phyloP scores from a whole-genome alignment of 108 stramenopile species.

The Bacterosira constricta region DNA sequence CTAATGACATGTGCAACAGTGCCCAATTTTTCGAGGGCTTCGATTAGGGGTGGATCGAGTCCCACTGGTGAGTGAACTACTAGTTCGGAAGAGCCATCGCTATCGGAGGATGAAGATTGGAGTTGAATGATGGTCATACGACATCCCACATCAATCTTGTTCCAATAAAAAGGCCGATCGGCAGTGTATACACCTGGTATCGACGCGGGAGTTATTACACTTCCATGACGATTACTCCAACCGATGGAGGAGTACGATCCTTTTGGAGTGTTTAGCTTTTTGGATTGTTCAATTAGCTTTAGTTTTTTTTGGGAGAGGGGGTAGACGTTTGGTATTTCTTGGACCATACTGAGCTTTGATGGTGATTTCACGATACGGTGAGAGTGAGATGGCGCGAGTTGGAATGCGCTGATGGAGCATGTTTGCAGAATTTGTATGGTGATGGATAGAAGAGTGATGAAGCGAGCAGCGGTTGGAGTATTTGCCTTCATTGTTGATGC shows the following conservation, averaged over 20 bases:
- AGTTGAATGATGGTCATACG: conserved; percentile 79
- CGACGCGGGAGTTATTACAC: conserved; percentile 69
- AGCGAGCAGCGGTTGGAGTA: too few species aligned
- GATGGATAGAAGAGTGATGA: too few species aligned
- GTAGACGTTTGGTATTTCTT: too few species aligned
- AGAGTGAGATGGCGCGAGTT: too few species aligned
- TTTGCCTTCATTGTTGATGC: too few species aligned
- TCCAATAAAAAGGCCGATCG: conserved; percentile 85
- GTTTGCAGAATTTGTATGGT: too few species aligned
- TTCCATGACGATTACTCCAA: conserved; percentile 60
- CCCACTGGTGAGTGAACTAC: conserved; percentile 80
- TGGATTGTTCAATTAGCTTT: too few species aligned
- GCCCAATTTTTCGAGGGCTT: conserved; percentile 61
- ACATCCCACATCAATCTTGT: conserved; percentile 86
- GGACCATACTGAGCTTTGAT: too few species aligned
- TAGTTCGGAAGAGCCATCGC: conserved; percentile 45
- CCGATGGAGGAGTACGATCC: conserved; percentile 54
- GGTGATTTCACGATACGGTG: too few species aligned
- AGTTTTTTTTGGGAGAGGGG: too few species aligned
- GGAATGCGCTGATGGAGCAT: too few species aligned
- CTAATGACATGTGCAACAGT: conserved; percentile 76
- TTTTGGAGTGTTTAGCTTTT: too few species aligned
- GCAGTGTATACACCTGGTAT: conserved; percentile 69
- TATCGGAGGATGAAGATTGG: conserved; percentile 10
- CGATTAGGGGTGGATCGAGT: conserved; percentile 54